A percentile compares a stretch with the other conserved stretches of the same genome.
phyloP scores from a whole-genome alignment of 192 early-diverging fungal genomes.

The Coemansia sp. region DNA sequence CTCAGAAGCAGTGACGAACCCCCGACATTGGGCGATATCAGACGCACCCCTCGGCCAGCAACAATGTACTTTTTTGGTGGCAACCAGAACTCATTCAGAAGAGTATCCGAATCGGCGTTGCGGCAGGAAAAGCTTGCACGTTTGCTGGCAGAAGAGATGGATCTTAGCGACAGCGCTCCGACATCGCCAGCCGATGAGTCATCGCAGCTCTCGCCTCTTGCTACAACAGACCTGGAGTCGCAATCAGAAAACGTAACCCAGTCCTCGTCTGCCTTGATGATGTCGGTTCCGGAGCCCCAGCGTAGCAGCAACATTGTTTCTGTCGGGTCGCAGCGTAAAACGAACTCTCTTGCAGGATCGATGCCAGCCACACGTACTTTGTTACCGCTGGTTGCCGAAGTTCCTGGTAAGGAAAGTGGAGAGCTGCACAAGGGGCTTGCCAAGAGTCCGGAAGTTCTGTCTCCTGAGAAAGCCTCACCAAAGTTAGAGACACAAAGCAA shows the following conservation, averaged over 20 bases:
- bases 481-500: neutral
- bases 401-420: neutral
- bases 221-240: conserved; percentile 15
- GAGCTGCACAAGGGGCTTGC: neutral
- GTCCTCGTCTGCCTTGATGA: neutral
- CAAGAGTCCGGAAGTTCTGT: neutral
- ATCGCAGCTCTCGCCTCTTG: conserved; percentile 11
- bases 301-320: conserved; percentile 6
- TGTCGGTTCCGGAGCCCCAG: conserved; percentile 24
- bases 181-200: conserved; percentile 27
- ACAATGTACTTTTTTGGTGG: conserved; percentile 39
- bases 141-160: conserved; percentile 35
- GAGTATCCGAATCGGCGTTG: conserved; percentile 30
- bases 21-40: neutral
- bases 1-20: conserved; percentile 13
- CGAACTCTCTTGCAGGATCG: neutral
- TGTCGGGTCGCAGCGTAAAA: neutral
- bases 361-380: neutral
- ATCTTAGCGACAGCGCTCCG: conserved; percentile 39
- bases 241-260: neutral
- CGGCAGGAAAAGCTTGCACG: conserved; percentile 48
- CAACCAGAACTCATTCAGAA: conserved; percentile 16
- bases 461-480: neutral
- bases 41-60: conserved; percentile 30
- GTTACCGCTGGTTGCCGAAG: conserved; percentile 2